Base-by-base conservation (phyloP, 2,329 filamentous ascomycete genomes). In the Berkeleyomyces basicola region DNA sequence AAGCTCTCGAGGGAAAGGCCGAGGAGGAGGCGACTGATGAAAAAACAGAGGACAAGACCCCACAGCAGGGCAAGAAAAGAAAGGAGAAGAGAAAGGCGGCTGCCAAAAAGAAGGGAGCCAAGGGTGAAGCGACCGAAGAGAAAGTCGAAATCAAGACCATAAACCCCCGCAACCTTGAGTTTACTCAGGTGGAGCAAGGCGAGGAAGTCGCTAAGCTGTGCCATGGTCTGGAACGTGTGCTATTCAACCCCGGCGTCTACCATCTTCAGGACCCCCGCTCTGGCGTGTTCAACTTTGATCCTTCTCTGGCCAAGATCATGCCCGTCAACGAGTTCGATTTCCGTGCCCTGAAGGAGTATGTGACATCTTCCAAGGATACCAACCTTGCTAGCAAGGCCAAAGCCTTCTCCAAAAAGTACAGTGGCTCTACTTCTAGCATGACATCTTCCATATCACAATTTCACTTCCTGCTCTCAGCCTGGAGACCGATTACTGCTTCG, bases 361-460 rank as follows among this genome's bases (percentile, higher is more conserved):
- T 96, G 67, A 96, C 91, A 0, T 96, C 93, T 0, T 97, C 92
- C 7, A 85, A 88, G 70, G 93, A 99, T 70, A 73, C 75, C 4
- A 82, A 79, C 3, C 78, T 99, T 10, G 79, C 85, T n/a, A 71
- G 78, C 1, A 81, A 93, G 49, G 88, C 89, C 1, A 77, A 78
- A 59, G 73, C 83, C 61, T 74, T 87, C 65, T 75, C 78, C 10
- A 90, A 85, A 71, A 95, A 87, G 70, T 99, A 95, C 70, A 86
- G 90, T 9, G 93, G 93, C 7, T 99, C 93, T 10, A 97, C 93
- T 0, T 99, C 93, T 1, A 97, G 92, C 74, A 96, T 96, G 90
- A 96, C 92, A 1, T 78, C 85, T 2, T 84, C 88, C 59, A 78
- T 99, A 53, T 82, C 86, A 1, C 95, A 99, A 69, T 96, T 99